These are phyloP conservation scores for Aspergillus sergii DNA, from an alignment of 2,329 filamentous ascomycete species.

Conservation along the genomic window DNA sequence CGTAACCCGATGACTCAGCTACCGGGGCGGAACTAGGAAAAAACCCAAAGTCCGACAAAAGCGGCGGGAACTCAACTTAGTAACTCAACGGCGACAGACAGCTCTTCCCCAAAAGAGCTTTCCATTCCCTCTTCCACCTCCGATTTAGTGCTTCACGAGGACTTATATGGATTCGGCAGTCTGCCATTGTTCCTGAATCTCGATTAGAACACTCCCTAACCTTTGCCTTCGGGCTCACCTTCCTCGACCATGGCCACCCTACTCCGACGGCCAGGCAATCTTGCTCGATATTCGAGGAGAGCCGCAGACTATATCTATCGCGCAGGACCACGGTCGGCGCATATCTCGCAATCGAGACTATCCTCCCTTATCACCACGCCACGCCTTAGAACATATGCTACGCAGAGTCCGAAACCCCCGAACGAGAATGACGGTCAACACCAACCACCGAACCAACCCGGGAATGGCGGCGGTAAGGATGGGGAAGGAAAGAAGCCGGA, in stretches of 20 bases:
- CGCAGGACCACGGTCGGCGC: slow-evolving; percentile 48
- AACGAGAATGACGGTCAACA: slow-evolving; percentile 39
- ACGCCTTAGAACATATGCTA: slow-evolving; percentile 45
- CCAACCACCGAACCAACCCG: slow-evolving; percentile 33
- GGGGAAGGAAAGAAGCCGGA: slow-evolving; percentile 38
- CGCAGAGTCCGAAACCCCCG: slow-evolving; percentile 48
- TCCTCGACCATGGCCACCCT: slow-evolving; percentile 65
- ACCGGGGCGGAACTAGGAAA: not conserved
- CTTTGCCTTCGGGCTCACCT: slow-evolving; percentile 33
- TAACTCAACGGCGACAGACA: not conserved
- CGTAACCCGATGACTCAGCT: not conserved
- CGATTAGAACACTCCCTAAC: slow-evolving; percentile 15
- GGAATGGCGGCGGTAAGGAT: slow-evolving; percentile 49
- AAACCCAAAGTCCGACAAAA: slow-evolving; percentile 5
- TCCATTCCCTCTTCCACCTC: slow-evolving; percentile 3
- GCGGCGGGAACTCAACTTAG: not conserved
- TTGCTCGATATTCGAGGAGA: slow-evolving; percentile 64
- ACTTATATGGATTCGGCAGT: slow-evolving; percentile 32
- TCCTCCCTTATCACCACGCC: slow-evolving; percentile 39
- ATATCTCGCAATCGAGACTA: slow-evolving; percentile 41
- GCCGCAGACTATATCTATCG: slow-evolving; percentile 57
- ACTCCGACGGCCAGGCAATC: slow-evolving; percentile 66
- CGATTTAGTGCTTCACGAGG: slow-evolving; percentile 16
- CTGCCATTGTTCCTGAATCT: slow-evolving; percentile 23
- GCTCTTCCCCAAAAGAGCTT: not conserved